Evolutionary conservation across 2,329 filamentous ascomycete genomes (phyloP), one percentile per base, ranked within the genome.

Genomic region (Colletotrichum coccodes): DNA sequence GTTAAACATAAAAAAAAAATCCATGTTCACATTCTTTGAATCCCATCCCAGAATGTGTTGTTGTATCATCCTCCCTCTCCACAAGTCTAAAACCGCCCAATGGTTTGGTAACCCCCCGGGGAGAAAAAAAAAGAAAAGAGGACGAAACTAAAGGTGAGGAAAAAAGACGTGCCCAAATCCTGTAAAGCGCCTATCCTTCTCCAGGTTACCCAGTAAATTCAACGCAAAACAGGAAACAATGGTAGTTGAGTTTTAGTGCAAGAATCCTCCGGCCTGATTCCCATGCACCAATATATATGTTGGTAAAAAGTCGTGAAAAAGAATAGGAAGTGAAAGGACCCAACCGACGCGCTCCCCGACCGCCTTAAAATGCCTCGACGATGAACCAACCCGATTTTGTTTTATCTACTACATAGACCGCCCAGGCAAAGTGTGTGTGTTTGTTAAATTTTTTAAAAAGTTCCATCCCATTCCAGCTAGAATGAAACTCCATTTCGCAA

Each of bases 171-270:
- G 60, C 57, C 28, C 46, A 53, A 59, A 47, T 28, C 65, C 53
- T 64, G n/a, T 59, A 60, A 46, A 68, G 65, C 65, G 60, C 65
- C 65, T 28, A 23, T 59, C 60, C 49, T 68, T 68, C 65, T 68
- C 65, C 65, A 40, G n/a, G 23, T 14, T 46, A 32, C 38, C 53
- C 46, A 36, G 42, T 30, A 56, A 40, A 21, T 23, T n/a, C n/a
- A 63, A 14, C 32, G 30, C 34, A 46, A 38, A 44, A n/a, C 14
- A 65, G 32, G 9, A 46, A 47, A 64, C 54, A 58, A 40, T 47
- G 32, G 12, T 57, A 42, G 44, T 38, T 42, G 12, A 28, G 40
- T n/a, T 16, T 11, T 18, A 23, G 21, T 44, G 34, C 46, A 67
- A 42, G n/a, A 63, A 34, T 49, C 50, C 34, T 38, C 52, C 59